phyloP scores from a whole-genome alignment of 768 basidiomycete species.

The Scleroderma citrinum region DNA sequence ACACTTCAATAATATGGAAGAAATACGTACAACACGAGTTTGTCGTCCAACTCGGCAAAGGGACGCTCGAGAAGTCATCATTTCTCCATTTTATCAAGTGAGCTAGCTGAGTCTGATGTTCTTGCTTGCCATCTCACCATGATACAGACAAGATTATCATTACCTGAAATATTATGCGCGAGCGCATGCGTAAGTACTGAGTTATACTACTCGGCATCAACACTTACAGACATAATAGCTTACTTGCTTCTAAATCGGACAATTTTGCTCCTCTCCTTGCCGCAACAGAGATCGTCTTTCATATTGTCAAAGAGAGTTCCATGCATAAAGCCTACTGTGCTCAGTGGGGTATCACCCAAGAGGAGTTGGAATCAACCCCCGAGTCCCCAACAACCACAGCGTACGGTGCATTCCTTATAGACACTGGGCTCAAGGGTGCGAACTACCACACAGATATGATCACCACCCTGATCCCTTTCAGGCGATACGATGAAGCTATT shows the following conservation, averaged over 20 bases:
- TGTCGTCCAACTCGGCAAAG: conserved; percentile 67
- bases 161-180: conserved; percentile 82
- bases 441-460: background rate
- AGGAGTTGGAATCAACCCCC: conserved; percentile 53
- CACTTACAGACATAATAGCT: conserved; percentile 30
- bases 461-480: conserved; percentile 11
- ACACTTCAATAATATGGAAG: conserved; percentile 54
- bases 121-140: background rate
- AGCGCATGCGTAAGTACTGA: conserved; percentile 55
- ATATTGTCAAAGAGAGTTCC: conserved; percentile 60
- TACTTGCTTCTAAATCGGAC: conserved; percentile 74
- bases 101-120: conserved; percentile 10
- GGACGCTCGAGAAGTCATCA: conserved; percentile 54
- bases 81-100: conserved; percentile 87
- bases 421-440: conserved; percentile 65
- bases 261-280: conserved; percentile 55
- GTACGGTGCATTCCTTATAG: conserved; percentile 83
- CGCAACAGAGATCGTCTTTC: conserved; percentile 57
- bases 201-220: background rate
- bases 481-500: conserved; percentile 68
- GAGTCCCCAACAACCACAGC: conserved; percentile 74
- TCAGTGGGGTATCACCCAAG: conserved; percentile 57
- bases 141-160: conserved; percentile 67
- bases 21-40: conserved; percentile 82
- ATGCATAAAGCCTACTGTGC: conserved; percentile 72